These are phyloP conservation scores for Tolypocladium amazonense DNA, from an alignment of 2,329 filamentous ascomycete species.

Conservation along the genomic window DNA sequence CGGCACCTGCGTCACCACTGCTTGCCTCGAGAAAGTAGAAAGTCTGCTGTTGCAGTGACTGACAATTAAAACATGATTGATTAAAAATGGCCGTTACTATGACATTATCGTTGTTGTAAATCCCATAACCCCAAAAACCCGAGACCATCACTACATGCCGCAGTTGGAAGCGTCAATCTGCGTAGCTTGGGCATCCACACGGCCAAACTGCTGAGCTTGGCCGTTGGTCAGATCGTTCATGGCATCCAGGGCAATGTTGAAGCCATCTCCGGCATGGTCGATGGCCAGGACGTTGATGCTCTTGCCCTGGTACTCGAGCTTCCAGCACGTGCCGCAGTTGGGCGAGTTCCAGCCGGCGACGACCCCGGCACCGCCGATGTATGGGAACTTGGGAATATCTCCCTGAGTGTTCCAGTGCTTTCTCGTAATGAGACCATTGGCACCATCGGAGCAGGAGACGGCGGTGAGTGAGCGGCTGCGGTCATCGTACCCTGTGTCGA, in stretches of 20 bases:
- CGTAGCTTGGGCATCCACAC: slow-evolving; percentile 36
- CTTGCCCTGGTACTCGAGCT: slow-evolving; percentile 37
- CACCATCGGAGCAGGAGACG: slow-evolving; percentile 58
- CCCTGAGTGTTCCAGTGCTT: slow-evolving; percentile 48
- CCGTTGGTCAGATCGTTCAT: slow-evolving; percentile 45
- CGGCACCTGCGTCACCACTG: background rate
- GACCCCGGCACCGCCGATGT: slow-evolving; percentile 42
- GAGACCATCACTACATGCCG: slow-evolving; percentile 17
- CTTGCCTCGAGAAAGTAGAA: background rate
- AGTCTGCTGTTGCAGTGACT: background rate
- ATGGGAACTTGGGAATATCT: slow-evolving; percentile 37
- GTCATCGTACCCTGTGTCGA: slow-evolving; percentile 63
- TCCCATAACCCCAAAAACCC: background rate
- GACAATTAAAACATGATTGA: background rate
- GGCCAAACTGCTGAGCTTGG: slow-evolving; percentile 37
- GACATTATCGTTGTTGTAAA: background rate
- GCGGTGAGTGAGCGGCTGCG: slow-evolving; percentile 38
- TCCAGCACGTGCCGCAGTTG: slow-evolving; percentile 50
- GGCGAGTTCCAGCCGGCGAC: slow-evolving; percentile 46
- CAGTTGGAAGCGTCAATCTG: slow-evolving; percentile 35
- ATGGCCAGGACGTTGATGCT: slow-evolving; percentile 45
- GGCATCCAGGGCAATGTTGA: slow-evolving; percentile 47
- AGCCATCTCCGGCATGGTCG: slow-evolving; percentile 37
- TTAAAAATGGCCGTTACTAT: background rate
- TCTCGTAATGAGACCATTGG: slow-evolving; percentile 53